Conservation (phyloP, 2,329 filamentous ascomycete species). For the Talaromyces sp. region DNA sequence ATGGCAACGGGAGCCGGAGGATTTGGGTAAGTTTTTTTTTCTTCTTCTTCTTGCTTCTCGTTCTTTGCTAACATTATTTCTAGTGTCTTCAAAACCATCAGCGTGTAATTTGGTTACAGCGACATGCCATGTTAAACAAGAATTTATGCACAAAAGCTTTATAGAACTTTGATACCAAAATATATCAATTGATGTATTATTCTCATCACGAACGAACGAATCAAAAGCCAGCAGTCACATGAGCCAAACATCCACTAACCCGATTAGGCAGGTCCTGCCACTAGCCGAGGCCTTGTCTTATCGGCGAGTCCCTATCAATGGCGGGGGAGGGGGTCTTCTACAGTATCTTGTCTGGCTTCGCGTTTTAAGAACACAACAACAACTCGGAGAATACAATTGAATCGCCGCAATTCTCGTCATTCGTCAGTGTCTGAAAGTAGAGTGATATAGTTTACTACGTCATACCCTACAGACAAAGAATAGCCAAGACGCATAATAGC, state of each 20-base stretch:
- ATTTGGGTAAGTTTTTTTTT: slow-evolving; percentile 55
- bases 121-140: not conserved
- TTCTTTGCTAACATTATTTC: slow-evolving; percentile 14
- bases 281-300: not conserved
- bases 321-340: not conserved
- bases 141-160: not conserved
- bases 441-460: not conserved
- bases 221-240: not conserved
- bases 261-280: not conserved
- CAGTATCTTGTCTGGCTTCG: no score
- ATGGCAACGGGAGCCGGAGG: slow-evolving; percentile 84
- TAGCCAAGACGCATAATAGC: no score
- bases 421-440: no score
- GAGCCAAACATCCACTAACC: not conserved
- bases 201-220: not conserved
- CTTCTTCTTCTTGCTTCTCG: not conserved
- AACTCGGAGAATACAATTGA: not conserved
- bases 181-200: not conserved
- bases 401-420: not conserved
- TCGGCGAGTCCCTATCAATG: not conserved
- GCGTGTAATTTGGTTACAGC: slow-evolving; percentile 48
- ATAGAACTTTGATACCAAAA: not conserved
- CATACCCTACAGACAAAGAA: not conserved
- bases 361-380: not conserved
- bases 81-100: slow-evolving; percentile 78